Conservation (phyloP, 768 basidiomycete species). For the Coprinopsis strossmayeri region DNA sequence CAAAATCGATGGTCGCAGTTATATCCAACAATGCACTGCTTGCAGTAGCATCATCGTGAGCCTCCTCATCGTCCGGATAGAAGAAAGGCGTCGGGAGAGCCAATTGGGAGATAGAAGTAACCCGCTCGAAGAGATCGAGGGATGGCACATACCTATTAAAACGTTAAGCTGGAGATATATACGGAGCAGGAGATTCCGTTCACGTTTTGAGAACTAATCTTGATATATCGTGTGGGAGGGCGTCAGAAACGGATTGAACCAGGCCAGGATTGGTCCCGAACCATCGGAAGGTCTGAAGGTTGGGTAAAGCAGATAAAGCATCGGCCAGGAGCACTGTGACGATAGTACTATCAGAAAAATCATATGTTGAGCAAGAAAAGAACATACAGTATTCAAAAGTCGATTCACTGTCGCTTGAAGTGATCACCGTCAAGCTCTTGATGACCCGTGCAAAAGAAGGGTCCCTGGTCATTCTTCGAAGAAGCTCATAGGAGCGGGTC, state of each 20-base stretch:
- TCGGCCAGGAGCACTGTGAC: conserved; percentile 27
- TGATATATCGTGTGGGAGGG: conserved; percentile 22
- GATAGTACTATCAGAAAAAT: not conserved
- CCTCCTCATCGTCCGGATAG: conserved; percentile 27
- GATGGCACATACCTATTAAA: conserved; percentile 19
- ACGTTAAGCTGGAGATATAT: conserved; percentile 4
- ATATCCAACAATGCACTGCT: conserved; percentile 13
- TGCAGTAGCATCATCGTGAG: conserved; percentile 16
- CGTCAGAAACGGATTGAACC: conserved; percentile 19
- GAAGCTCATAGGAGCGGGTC: conserved; percentile 32
- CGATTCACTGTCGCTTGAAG: conserved; percentile 26
- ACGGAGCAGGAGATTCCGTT: conserved; percentile 7
- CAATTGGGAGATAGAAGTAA: conserved; percentile 18
- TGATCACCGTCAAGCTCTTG: conserved; percentile 30
- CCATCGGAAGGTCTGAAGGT: conserved; percentile 32
- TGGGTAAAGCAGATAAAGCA: conserved; percentile 22
- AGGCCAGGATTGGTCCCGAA: conserved; percentile 27
- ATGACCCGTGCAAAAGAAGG: conserved; percentile 27
- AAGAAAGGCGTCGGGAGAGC: conserved; percentile 27
- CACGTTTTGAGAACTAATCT: conserved; percentile 26
- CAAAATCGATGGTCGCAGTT: conserved; percentile 9
- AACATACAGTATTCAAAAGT: conserved; percentile 30
- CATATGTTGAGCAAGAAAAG: no score
- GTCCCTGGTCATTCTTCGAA: conserved; percentile 28
- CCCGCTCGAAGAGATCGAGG: conserved; percentile 18